Conservation (phyloP, 2,329 filamentous ascomycete species). For the Thielaviopsis populi region DNA sequence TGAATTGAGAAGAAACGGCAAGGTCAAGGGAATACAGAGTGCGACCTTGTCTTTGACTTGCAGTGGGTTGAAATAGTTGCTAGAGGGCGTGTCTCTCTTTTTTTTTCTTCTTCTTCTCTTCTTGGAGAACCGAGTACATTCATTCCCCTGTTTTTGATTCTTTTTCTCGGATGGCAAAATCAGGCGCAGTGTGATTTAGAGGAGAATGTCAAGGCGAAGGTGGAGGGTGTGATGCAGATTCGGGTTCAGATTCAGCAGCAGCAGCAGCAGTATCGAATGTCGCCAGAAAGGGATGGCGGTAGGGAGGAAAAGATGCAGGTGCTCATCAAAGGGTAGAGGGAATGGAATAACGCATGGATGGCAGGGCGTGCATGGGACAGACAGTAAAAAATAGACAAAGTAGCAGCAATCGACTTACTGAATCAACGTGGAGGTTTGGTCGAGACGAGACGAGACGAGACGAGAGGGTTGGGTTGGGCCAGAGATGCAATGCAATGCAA, state of each 20-base stretch:
- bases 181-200: background rate
- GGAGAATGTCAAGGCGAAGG: background rate
- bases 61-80: background rate
- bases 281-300: background rate
- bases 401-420: background rate
- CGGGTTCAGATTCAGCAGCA: background rate
- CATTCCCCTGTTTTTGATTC: background rate
- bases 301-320: background rate
- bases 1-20: background rate
- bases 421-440: background rate
- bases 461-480: background rate
- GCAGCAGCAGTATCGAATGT: background rate
- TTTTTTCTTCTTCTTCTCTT: background rate
- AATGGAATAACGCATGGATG: background rate
- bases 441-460: background rate
- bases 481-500: background rate
- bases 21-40: background rate
- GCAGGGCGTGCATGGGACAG: background rate
- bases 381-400: background rate
- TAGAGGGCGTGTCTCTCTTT: background rate
- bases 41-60: background rate
- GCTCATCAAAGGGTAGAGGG: background rate
- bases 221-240: background rate
- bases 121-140: background rate
- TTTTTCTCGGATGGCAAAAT: background rate